Percentiles rank a stretch among this genome's conserved stretches.
These are phyloP conservation scores for Diphasiastrum complanatum DNA, from an alignment of 83 land plant species.

Conservation along the genomic window DNA sequence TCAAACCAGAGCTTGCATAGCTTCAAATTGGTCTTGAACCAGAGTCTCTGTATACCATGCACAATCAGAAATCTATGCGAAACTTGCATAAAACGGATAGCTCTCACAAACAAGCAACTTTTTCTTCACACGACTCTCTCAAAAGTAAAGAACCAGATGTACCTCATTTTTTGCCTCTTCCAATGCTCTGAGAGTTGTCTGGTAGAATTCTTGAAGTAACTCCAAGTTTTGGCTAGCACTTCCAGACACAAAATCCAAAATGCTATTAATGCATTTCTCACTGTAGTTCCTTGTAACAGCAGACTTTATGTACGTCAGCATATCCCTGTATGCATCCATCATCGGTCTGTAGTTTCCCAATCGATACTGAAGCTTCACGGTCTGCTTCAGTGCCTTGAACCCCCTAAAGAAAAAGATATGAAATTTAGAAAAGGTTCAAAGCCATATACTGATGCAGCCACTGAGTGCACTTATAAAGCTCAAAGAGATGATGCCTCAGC, in stretches of 20 bases:
- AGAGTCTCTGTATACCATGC: conserved; percentile 79
- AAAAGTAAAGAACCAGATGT: too few species aligned
- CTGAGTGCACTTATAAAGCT: too few species aligned
- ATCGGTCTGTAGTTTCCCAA: conserved; percentile 75
- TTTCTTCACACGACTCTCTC: too few species aligned
- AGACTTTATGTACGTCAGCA: conserved; percentile 92
- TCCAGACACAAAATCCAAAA: conserved; percentile 90
- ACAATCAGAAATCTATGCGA: conserved; percentile 12
- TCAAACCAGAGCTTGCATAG: conserved; percentile 95
- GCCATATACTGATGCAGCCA: too few species aligned
- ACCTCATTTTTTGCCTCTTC: conserved; percentile 99
- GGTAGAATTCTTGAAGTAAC: conserved; percentile 81
- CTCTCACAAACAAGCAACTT: too few species aligned
- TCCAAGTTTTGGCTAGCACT: conserved; percentile 75
- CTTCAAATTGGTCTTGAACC: conserved; percentile 94
- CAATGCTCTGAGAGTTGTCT: conserved; percentile 80
- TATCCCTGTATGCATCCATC: conserved; percentile 92
- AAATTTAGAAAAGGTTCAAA: too few species aligned
- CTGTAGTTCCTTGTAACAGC: conserved; percentile 91
- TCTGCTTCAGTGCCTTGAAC: conserved; percentile 92
- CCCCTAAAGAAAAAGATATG: conserved; percentile 54
- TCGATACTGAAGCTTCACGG: conserved; percentile 90
- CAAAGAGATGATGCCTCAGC: too few species aligned
- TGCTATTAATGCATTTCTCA: conserved; percentile 92
- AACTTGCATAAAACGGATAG: too few species aligned